Conservation (phyloP, 176 grass and related monocot genomes). For the Carex parvula region DNA sequence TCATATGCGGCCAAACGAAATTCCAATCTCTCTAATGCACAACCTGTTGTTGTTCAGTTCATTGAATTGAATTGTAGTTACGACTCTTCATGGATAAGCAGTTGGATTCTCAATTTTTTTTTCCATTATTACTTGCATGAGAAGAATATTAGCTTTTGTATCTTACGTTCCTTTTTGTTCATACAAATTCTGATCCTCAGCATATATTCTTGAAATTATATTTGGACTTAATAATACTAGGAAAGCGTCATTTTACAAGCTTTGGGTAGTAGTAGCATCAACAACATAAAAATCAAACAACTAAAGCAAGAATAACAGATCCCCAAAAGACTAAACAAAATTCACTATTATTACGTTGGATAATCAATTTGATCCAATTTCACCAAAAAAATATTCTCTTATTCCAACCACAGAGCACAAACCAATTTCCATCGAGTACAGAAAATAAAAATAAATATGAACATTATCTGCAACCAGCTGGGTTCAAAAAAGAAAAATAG, state of each 20-base stretch:
- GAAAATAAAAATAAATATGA: constrained; percentile 4
- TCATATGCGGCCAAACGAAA: neutral
- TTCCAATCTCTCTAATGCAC: neutral
- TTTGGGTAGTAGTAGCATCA: neutral
- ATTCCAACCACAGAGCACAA: constrained; percentile 28
- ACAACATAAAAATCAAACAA: neutral
- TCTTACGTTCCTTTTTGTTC: neutral
- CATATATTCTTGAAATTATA: neutral
- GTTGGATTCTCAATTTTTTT: too few species aligned
- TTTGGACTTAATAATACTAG: neutral
- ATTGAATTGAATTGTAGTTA: neutral
- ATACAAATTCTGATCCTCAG: neutral
- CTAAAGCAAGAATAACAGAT: neutral
- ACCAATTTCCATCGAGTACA: constrained; percentile 3
- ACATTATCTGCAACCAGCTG: constrained; percentile 11
- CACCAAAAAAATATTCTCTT: constrained; percentile 27
- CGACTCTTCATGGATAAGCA: too few species aligned
- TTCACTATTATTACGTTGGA: constrained; percentile 1
- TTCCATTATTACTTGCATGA: neutral
- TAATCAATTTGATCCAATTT: constrained; percentile 19
- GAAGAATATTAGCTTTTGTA: neutral
- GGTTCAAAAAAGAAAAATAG: constrained; percentile 17
- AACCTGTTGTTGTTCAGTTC: neutral
- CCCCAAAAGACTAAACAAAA: neutral
- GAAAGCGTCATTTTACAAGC: neutral